Evolutionary conservation across 495 filamentous ascomycete species (phyloP), one percentile per base, ranked within the genome.

Genomic region (Penicillium alfredii): DNA sequence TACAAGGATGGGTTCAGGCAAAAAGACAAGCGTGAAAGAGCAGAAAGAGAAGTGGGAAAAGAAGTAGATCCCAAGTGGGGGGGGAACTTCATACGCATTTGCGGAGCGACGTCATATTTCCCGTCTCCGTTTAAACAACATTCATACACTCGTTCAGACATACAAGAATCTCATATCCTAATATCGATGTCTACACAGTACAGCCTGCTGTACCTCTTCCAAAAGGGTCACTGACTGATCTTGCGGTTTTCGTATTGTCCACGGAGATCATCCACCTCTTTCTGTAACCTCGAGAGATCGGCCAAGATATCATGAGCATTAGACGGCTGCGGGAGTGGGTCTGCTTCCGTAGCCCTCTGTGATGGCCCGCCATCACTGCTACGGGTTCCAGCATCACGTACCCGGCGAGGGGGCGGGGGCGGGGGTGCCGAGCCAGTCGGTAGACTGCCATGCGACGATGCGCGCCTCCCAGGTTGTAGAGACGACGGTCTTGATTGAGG

Each of bases 221-320:
- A n/a, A n/a, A n/a, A n/a, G n/a, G n/a, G 13, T 41, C 32, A 46
- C 29, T 58, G 32, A 29, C 49, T 55, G 28, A 44, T 44, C 27
- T 56, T 54, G 24, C 49, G 55, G 35, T 33, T 58, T 35, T 67
- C 69, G 42, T 72, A 78, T 39, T 72, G 71, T 1, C 75, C 78
- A 44, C 79, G 70, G 21, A 84, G 53, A 30, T 77, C 78, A 60
- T 87, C 81, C 29, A 87, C 82, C 53, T 87, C 82, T 56, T 69
- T 74, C 56, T 82, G 82, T 39, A 87, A 55, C 30, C 76, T 73
- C 5, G 74, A 67, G 22, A 87, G 61, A 60, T 84, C 80, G 2
- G 80, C 82, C 39, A 87, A 44, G 25, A 84, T 78, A 51, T 81
- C 76, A 19, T 60, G 64, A 4, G 64, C 68, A 30, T 68, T 61